Percentiles rank a stretch among this genome's conserved stretches.
Conservation (phyloP, 768 basidiomycete genomes). For the Trametes elegans region DNA sequence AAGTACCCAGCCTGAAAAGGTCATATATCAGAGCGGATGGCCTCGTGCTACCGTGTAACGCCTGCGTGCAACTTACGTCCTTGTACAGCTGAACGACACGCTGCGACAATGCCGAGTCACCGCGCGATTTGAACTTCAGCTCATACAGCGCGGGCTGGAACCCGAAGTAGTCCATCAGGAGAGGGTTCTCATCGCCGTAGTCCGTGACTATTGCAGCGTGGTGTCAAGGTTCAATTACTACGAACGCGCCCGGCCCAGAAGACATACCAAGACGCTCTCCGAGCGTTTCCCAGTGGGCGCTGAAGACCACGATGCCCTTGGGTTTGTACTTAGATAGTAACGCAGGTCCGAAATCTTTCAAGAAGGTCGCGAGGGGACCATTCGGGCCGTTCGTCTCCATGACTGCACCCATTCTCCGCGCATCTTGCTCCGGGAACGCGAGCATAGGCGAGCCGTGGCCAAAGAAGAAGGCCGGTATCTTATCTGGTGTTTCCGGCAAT, state of each 20-base stretch:
- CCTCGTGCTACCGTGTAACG: too few relatives aligned
- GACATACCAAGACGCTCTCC: conserved; percentile 54
- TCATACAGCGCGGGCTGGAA: conserved; percentile 60
- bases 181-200: conserved; percentile 73
- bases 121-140: conserved; percentile 65
- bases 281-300: conserved; percentile 77
- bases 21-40: neutral
- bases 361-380: conserved; percentile 56
- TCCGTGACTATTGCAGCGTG: conserved; percentile 54
- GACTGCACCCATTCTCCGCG: neutral
- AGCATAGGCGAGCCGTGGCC: conserved; percentile 64
- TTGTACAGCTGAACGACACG: conserved; percentile 61
- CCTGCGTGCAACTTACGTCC: conserved; percentile 35
- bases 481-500: conserved; percentile 53
- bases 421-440: conserved; percentile 33
- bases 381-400: conserved; percentile 39
- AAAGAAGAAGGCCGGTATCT: conserved; percentile 77
- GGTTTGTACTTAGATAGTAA: conserved; percentile 71
- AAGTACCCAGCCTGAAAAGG: conserved; percentile 50
- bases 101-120: conserved; percentile 54
- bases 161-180: conserved; percentile 73
- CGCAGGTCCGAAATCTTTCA: conserved; percentile 63
- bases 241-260: neutral
- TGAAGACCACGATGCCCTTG: conserved; percentile 78
- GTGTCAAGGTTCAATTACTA: conserved; percentile 2